phyloP scores from a whole-genome alignment of 2,329 filamentous ascomycete species.

The Ophiostoma piceae region DNA sequence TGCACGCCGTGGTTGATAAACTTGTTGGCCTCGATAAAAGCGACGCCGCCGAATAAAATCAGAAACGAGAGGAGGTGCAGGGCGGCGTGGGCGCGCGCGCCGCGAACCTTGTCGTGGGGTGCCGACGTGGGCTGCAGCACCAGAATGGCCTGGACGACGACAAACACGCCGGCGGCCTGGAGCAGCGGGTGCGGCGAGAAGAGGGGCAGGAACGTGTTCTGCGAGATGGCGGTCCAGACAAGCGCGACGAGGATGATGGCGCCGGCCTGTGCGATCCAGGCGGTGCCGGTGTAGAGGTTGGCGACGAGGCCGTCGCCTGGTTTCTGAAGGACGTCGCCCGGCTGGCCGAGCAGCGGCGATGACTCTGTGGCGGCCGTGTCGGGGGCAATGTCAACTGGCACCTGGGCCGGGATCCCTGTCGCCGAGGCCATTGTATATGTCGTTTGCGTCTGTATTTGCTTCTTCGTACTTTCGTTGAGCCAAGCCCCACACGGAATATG shows the following conservation, averaged over 20 bases:
- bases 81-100: constrained; percentile 58
- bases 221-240: constrained; percentile 73
- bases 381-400: constrained; percentile 33
- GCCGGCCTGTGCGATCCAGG: constrained; percentile 71
- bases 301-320: constrained; percentile 57
- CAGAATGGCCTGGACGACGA: constrained; percentile 73
- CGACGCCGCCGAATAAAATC: constrained; percentile 58
- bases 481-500: neutral
- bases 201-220: constrained; percentile 59
- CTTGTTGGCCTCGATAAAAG: constrained; percentile 82
- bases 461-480: neutral
- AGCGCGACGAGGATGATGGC: constrained; percentile 68
- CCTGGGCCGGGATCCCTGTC: constrained; percentile 57
- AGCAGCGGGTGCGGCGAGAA: constrained; percentile 85
- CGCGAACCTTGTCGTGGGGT: constrained; percentile 62
- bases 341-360: constrained; percentile 64
- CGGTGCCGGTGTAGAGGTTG: constrained; percentile 76
- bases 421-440: constrained; percentile 57
- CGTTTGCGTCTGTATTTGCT: too few relatives aligned
- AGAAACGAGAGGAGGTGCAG: constrained; percentile 63
- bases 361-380: constrained; percentile 44
- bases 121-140: constrained; percentile 84
- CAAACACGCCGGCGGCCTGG: constrained; percentile 61
- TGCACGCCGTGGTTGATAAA: constrained; percentile 59
- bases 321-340: constrained; percentile 68